Base-by-base conservation (phyloP, 2,329 filamentous ascomycete genomes). In the Cephalotrichum gorgonifer region DNA sequence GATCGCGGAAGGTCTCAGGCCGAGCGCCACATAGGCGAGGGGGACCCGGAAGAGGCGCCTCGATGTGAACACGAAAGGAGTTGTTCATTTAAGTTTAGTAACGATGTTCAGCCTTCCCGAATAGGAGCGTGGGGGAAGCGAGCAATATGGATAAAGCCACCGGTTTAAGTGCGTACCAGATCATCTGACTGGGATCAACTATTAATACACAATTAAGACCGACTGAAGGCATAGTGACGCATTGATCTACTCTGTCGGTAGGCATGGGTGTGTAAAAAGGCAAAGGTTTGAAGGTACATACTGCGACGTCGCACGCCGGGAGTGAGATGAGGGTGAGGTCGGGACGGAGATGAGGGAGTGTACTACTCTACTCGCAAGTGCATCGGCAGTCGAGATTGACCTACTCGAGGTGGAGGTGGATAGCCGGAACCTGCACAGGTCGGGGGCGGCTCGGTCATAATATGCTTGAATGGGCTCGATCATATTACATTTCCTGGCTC, bases 141-240 rank as follows among this genome's bases (percentile, higher is more conserved):
- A 23, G 23, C 17, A 43, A 48, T 48, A 41, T 48, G 46, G 46
- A 3, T 28, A 48, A 48, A 42, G 38, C n/a, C 26, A 25, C 26
- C 46, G 46, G 46, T n/a, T 48, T 25, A 48, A 23, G 38, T 42
- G 25, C n/a, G 11, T 17, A 9, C 33, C 38, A 35, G 46, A 48
- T 48, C 46, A 43, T 48, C 28, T 48, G 46, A 48, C 31, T 38
- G 25, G 43, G 26, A 38, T 28, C 31, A 31, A 27, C 31, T n/a
- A 30, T 39, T 20, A 25, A 9, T 38, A 30, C 38, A 28, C 28
- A 17, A 48, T 28, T 30, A 31, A 42, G 23, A 15, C 14, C 35
- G 35, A n/a, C 35, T 39, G 35, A 11, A 20, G 22, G 12, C 17
- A 20, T 9, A 11, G 22, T 20, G 35, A 17, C 33, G 7, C n/a